Conservation (phyloP, 495 filamentous ascomycete genomes). For the Hypoxylon intermedium region DNA sequence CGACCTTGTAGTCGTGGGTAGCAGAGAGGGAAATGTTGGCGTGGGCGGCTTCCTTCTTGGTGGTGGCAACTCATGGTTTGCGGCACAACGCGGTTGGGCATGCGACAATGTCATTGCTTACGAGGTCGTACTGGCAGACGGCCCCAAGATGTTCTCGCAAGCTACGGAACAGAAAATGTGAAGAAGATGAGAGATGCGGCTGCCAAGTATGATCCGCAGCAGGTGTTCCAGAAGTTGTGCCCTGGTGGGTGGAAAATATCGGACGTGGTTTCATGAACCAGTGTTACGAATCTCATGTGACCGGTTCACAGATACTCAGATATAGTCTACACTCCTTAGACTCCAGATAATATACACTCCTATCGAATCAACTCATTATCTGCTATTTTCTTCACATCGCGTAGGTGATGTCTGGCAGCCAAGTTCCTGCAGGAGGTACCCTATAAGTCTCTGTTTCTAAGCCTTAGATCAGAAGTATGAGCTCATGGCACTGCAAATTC, state of each 20-base stretch:
- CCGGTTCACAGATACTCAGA: too few relatives aligned
- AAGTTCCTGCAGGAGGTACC: too few relatives aligned
- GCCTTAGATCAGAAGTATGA: too few relatives aligned
- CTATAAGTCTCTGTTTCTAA: too few relatives aligned
- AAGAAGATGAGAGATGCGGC: constrained; percentile 45
- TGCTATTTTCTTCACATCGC: too few relatives aligned
- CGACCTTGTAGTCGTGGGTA: constrained; percentile 48
- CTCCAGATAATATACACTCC: too few relatives aligned
- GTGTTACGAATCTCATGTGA: too few relatives aligned
- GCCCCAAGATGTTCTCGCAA: constrained; percentile 51
- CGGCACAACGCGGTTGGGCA: background rate
- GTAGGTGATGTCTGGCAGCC: too few relatives aligned
- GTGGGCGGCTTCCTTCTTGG: constrained; percentile 49
- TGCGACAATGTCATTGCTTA: background rate
- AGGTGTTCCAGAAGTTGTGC: constrained; percentile 56
- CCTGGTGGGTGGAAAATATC: constrained; percentile 49
- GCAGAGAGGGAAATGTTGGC: constrained; percentile 49
- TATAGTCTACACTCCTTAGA: too few relatives aligned
- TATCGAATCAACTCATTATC: too few relatives aligned
- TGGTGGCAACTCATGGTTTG: constrained; percentile 20
- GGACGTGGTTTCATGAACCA: background rate
- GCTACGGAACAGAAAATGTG: constrained; percentile 57
- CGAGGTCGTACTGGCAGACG: background rate
- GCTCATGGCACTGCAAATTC: too few relatives aligned
- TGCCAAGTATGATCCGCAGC: constrained; percentile 57